Conservation (phyloP, 106 monocot genomes). For the Cymbidium sinense region DNA sequence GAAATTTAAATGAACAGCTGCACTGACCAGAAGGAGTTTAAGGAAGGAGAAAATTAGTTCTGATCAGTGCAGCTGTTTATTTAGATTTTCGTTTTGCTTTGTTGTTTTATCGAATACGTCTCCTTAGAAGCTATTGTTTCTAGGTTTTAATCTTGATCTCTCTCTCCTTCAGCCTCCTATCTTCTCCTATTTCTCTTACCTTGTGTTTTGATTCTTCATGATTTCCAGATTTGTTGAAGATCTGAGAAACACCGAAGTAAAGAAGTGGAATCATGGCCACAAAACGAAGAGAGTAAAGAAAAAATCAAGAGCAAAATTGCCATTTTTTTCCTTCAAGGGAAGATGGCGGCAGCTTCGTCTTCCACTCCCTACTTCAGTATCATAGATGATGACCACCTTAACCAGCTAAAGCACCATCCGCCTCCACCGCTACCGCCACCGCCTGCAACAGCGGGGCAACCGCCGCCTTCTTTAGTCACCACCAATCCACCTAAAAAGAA, state of each 20-base stretch:
- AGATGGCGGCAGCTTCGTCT: slow-evolving; percentile 38
- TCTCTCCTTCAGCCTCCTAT: not conserved
- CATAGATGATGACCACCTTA: slow-evolving; percentile 23
- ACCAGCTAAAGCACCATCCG: slow-evolving; percentile 22
- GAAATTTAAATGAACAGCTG: no score
- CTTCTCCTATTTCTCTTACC: not conserved
- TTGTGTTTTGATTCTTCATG: not conserved
- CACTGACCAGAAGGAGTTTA: no score
- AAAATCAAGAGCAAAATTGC: no score
- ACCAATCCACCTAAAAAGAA: slow-evolving; percentile 66
- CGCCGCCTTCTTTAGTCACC: slow-evolving; percentile 9
- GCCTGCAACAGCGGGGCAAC: not conserved
- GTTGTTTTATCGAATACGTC: no score
- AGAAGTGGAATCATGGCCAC: no score
- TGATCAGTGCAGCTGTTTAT: no score
- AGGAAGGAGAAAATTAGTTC: no score
- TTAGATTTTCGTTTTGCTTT: no score
- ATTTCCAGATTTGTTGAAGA: not conserved
- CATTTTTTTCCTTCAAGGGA: not conserved
- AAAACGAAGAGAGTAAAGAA: no score
- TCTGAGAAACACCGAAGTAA: not conserved
- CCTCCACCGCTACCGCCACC: not conserved
- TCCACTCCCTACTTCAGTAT: slow-evolving; percentile 33
- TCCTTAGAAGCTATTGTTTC: no score
- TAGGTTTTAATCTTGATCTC: no score